Conservation (phyloP, 2,329 filamentous ascomycete genomes). For the Phialophora chinensis region DNA sequence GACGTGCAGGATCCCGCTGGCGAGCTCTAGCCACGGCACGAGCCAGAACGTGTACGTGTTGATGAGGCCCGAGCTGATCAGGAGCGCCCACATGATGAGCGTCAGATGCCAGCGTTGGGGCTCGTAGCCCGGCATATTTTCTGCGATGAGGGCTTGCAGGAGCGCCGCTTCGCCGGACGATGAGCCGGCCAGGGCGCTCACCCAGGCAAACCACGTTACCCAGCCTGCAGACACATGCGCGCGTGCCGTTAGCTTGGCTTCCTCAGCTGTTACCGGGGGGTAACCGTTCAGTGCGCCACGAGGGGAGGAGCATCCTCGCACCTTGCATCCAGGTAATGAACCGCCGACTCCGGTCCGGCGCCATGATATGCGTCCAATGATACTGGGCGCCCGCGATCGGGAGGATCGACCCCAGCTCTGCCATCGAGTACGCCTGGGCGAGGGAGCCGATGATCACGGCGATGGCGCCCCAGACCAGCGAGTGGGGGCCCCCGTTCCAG, state of each 20-base stretch:
- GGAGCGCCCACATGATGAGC: conserved; percentile 48
- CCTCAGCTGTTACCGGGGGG: neutral
- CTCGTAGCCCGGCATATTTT: conserved; percentile 45
- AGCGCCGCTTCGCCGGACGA: conserved; percentile 46
- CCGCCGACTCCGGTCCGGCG: conserved; percentile 41
- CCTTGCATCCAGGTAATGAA: conserved; percentile 47
- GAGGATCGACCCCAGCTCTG: conserved; percentile 50
- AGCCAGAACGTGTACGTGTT: conserved; percentile 45
- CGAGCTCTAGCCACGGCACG: conserved; percentile 50
- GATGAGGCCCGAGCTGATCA: conserved; percentile 42
- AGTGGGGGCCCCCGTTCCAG: conserved; percentile 45
- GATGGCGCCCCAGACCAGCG: conserved; percentile 44
- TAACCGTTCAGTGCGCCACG: too few species aligned
- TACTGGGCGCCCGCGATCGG: conserved; percentile 53
- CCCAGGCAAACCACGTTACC: conserved; percentile 53
- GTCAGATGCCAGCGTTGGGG: conserved; percentile 48
- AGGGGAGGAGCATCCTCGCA: conserved; percentile 20
- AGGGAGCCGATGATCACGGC: conserved; percentile 44
- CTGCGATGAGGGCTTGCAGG: conserved; percentile 45
- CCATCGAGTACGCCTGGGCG: conserved; percentile 46
- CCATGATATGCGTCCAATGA: conserved; percentile 49
- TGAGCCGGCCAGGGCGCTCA: conserved; percentile 44
- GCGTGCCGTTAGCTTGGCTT: neutral
- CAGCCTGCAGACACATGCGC: conserved; percentile 39
- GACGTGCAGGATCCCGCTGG: conserved; percentile 46